A percentile compares a stretch with the other conserved stretches of the same genome.
These are phyloP conservation scores for Puya raimondii DNA, from an alignment of 176 grass and related monocot genomes.

Conservation along the genomic window DNA sequence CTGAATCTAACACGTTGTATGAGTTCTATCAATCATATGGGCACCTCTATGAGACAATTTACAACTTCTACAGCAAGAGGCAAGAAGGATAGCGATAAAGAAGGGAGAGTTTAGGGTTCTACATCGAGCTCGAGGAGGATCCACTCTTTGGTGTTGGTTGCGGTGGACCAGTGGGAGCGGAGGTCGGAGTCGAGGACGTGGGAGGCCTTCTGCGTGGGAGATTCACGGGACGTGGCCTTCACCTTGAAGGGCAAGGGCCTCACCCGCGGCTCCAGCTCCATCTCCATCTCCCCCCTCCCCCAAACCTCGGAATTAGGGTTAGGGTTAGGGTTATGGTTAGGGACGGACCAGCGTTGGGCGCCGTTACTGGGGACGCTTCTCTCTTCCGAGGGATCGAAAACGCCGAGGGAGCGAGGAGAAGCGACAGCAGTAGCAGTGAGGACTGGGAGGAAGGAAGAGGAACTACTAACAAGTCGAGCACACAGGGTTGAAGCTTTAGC, in stretches of 20 bases:
- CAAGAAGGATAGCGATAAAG: neutral
- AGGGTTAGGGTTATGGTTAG: neutral
- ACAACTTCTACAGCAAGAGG: neutral
- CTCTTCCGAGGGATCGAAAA: neutral
- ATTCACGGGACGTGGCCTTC: constrained; percentile 80
- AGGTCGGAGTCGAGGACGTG: constrained; percentile 77
- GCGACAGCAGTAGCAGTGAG: neutral
- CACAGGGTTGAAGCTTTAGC: too few species aligned
- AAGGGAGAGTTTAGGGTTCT: neutral
- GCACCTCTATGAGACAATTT: neutral
- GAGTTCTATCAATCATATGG: neutral
- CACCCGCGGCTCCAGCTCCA: constrained; percentile 52
- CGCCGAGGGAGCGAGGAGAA: neutral
- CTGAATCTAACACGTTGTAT: too few species aligned
- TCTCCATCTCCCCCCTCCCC: constrained; percentile 22
- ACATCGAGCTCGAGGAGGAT: constrained; percentile 93
- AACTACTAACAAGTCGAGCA: too few species aligned
- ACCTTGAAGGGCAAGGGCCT: constrained; percentile 57
- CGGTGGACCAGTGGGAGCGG: constrained; percentile 84
- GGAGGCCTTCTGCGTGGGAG: constrained; percentile 64
- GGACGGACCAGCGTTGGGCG: neutral
- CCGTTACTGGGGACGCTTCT: neutral
- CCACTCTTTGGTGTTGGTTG: constrained; percentile 90
- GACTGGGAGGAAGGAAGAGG: too few species aligned
- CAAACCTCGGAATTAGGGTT: neutral